These are phyloP conservation scores for Aspergillus steynii DNA, from an alignment of 495 filamentous ascomycete genomes.

Conservation along the genomic window DNA sequence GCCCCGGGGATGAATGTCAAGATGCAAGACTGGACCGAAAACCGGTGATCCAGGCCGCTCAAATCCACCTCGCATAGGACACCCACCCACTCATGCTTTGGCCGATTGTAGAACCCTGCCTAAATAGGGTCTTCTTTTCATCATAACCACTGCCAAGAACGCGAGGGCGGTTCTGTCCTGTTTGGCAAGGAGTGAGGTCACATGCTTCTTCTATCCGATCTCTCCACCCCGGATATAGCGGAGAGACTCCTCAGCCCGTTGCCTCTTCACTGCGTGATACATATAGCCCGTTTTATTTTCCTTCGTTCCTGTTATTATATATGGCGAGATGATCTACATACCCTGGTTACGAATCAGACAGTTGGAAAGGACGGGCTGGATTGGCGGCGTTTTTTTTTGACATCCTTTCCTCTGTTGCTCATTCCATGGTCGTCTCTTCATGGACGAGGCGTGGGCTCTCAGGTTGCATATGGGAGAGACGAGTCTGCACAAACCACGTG, in stretches of 20 bases:
- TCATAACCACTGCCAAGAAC: neutral
- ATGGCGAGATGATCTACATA: conserved; percentile 31
- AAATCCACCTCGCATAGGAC: neutral
- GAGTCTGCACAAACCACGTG: neutral
- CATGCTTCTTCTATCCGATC: neutral
- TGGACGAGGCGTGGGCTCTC: neutral
- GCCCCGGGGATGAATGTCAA: conserved; percentile 38
- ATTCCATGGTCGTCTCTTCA: neutral
- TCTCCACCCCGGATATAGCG: neutral
- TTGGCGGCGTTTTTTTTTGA: neutral
- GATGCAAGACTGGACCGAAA: conserved; percentile 43
- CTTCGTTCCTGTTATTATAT: conserved; percentile 25
- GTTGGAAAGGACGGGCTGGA: conserved; percentile 2
- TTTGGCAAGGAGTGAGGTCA: neutral
- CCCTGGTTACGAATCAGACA: conserved; percentile 16
- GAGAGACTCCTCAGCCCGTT: neutral
- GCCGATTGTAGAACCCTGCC: neutral
- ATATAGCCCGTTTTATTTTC: conserved; percentile 12
- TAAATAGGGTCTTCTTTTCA: neutral
- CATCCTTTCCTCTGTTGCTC: neutral
- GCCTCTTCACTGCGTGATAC: conserved; percentile 1
- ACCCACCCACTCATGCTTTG: neutral
- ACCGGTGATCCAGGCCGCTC: conserved; percentile 24
- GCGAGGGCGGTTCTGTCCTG: neutral
- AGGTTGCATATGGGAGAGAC: neutral